Base-by-base conservation (phyloP, 2,329 filamentous ascomycete species). In the Trichoderma semiorbis region DNA sequence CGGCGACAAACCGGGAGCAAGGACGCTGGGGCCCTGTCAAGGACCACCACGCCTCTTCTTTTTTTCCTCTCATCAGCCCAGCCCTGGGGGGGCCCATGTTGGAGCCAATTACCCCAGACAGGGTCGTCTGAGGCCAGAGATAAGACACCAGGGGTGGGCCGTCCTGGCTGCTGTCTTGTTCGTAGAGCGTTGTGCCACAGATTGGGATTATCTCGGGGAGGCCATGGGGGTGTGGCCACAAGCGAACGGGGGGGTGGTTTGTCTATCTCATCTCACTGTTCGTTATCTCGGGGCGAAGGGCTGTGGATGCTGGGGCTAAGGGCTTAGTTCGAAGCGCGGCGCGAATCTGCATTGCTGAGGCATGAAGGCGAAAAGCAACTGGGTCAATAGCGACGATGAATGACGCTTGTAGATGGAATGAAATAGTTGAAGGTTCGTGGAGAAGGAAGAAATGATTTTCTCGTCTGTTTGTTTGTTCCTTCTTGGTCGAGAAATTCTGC, bases 121-220 rank as follows among this genome's bases (percentile, higher is more conserved):
- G 60, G 60, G 32, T 36, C 43, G 43, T 21, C 50, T 24, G 68
- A 63, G 66, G 36, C 39, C 67, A 69, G 30, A 72, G 70, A 72
- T 72, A 72, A 72, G 70, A 72, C 70, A 62, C 70, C 70, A 50
- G 70, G 70, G 70, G 70, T 72, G 70, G 60, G 57, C 43, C 21
- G 5, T 55, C 28, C 30, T 34, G 26, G 16, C 55, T 26, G 55
- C 32, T 30, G 21, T 62, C 36, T 30, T 16, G 24, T n/a, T 50
- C 34, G 24, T 58, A 24, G 36, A 58, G 50, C 34, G 26, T 28
- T 50, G 47, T 55, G 57, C 34, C 39, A 36, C 43, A 6, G n/a
- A 53, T 62, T 61, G 67, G 57, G 43, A 36, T 55, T 24, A 34
- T 55, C 63, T 66, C 30, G 39, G 63, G 7, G 63, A 30, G 39